Base-by-base conservation (phyloP, 345 rosid genomes). In the Acer campestre region DNA sequence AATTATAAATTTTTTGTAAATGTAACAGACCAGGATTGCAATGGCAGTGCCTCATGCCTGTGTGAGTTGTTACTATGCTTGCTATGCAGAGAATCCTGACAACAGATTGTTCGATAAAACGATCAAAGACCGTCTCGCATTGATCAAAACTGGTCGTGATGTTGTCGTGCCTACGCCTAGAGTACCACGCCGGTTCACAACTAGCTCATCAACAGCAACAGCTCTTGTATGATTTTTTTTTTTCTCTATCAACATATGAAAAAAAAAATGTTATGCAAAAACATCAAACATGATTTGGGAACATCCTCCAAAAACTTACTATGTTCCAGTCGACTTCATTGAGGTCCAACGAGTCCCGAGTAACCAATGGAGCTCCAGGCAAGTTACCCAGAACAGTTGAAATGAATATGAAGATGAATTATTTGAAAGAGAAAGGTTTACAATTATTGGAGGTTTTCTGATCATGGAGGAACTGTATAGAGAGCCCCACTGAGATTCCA, bases 41-140 rank as follows among this genome's bases (percentile, higher is more conserved):
- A 97, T 94, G 99, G 98, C 98, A 82, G 56, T 94, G 87, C 98
- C 98, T 10, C 96, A 93, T 49, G 99, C 98, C 49, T 97, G 98
- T 68, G 97, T 93, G 85, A 88, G 96, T 82, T 91, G 99, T 81
- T 97, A 93, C 89, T 94, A 94, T 75, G 91, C 84, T 12, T 97
- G 98, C 89, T 97, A 93, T 23, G 97, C 99, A 0, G 98, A 94
- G 70, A 97, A 88, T 82, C 93, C 98, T 1, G 86, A 85, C 0
- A 91, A 79, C 85, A 86, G 93, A 80, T 76, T 97, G 48, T 94
- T 93, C 16, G 99, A 90, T 51, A 66, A 77, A 63, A 84, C 90
- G 2, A 97, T 97, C 83, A 88, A 80, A 82, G 89, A 93, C 6
- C 88, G 84, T 13, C 87, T 81, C 69, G 40, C 46, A 58, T 7